Conservation (phyloP, 164 flowering plant genomes). For the Vitis labrusca region DNA sequence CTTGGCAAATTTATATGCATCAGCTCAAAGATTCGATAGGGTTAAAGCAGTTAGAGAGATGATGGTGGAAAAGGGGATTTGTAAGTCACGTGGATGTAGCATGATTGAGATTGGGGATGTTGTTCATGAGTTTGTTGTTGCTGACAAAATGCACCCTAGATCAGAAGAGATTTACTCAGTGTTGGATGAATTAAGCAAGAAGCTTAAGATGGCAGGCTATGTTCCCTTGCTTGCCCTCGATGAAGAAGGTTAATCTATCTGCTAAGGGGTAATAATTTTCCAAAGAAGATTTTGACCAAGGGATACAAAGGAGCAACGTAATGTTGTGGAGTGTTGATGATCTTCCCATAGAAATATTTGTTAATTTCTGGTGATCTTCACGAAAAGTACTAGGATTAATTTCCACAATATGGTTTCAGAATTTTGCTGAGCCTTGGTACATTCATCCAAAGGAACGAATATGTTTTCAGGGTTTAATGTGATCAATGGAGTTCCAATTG, state of each 20-base stretch:
- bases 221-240: constrained; percentile 9
- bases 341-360: too few species aligned
- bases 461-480: too few species aligned
- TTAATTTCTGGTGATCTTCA: too few species aligned
- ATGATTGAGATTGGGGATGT: constrained; percentile 18
- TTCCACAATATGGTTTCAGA: too few species aligned
- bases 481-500: too few species aligned
- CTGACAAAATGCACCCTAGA: constrained; percentile 11
- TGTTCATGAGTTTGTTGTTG: constrained; percentile 18
- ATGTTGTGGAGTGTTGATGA: too few species aligned
- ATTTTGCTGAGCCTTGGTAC: too few species aligned
- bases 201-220: constrained; percentile 11
- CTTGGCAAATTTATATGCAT: constrained; percentile 16
- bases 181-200: constrained; percentile 13
- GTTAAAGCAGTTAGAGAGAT: constrained; percentile 12
- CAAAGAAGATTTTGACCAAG: too few species aligned
- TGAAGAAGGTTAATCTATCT: not conserved
- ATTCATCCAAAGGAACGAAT: too few species aligned
- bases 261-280: too few species aligned
- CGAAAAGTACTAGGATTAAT: too few species aligned
- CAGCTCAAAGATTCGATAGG: constrained; percentile 11
- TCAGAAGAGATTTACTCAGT: constrained; percentile 10
- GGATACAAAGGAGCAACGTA: too few species aligned
- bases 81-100: constrained; percentile 18
- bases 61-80: constrained; percentile 12